Conservation (phyloP, 2,329 filamentous ascomycete genomes). For the Cryphonectria parasitica region DNA sequence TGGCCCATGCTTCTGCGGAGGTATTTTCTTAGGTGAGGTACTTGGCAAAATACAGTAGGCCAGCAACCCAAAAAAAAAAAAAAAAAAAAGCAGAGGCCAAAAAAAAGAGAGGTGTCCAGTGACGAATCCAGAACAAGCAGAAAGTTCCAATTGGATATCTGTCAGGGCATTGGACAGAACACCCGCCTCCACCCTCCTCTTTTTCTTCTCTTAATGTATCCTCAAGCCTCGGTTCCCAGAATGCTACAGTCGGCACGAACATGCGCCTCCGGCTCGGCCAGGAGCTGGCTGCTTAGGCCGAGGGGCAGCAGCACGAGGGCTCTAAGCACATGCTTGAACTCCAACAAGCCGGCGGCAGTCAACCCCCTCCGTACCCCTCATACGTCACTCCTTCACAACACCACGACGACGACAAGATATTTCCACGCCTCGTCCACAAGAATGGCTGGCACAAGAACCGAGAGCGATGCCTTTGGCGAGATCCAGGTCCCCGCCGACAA, state of each 20-base stretch:
- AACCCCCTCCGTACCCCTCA: constrained; percentile 8
- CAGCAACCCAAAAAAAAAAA: not conserved
- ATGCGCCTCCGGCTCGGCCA: constrained; percentile 23
- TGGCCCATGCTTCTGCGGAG: constrained; percentile 23
- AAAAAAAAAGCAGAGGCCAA: not conserved
- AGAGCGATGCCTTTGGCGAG: constrained; percentile 98
- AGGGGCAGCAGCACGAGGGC: constrained; percentile 28
- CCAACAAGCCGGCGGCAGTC: constrained; percentile 14
- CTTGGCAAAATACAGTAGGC: not conserved
- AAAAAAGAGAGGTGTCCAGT: constrained; percentile 7
- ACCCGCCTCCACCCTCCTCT: not conserved
- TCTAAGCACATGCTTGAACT: constrained; percentile 28
- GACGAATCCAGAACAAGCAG: not conserved
- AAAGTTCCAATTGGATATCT: constrained; percentile 8
- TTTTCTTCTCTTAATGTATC: not conserved
- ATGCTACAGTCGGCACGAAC: constrained; percentile 29
- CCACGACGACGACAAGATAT: constrained; percentile 32
- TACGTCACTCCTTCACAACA: constrained; percentile 12
- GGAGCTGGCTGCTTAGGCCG: constrained; percentile 26
- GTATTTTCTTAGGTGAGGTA: constrained; percentile 18
- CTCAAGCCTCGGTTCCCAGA: not conserved
- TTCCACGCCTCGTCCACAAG: constrained; percentile 52
- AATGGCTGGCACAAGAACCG: constrained; percentile 71
- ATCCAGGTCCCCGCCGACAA: constrained; percentile 88
- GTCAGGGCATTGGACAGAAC: constrained; percentile 3